Evolutionary conservation across 805 yeast genomes (phyloP), one percentile per base, ranked within the genome.

Genomic region (Zygosaccharomyces siamensis): DNA sequence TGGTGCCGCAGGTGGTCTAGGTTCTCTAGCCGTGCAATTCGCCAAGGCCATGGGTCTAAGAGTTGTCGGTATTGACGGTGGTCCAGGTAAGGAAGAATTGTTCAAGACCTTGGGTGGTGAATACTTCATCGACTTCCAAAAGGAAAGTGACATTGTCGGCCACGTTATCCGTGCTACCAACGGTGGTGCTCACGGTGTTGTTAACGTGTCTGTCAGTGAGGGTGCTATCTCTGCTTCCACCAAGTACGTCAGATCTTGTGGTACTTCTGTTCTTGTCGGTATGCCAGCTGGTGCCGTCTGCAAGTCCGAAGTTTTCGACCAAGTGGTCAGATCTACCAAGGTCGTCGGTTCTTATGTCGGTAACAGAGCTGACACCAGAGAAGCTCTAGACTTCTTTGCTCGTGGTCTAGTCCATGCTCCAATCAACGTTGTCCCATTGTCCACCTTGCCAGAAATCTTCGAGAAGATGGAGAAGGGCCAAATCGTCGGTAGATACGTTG

Each of bases 321-420:
- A 85, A 45, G 95, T 87, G 52, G 83, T 84, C 58, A 84, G 78
- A 72, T 79, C 87, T 50, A 74, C 84, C 67, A 73, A 74, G 63
- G 82, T 87, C 65, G 80, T 75, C 68, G 95, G 93, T 60, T 86
- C 95, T 47, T 85, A 85, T 65, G 95, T 87, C 55, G 96, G 95
- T 61, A 86, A 86, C 80, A 83, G 95, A 72, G 84, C 85, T 56
- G 96, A 88, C 72, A 79, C 92, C 57, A 78, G 83, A 55, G 89
- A 84, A 72, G 89, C 89, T 46, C 70, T 84, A 60, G 85, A 81
- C 62, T 83, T 84, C 77, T 81, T 81, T 69, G 51, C 73, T 56
- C 74, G 85, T 64, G 89, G 89, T 51, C 72, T 79, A 66, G 82
- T 84, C 68, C 73, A 76, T 67, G 76, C 85, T 53, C 86, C 86